Percentiles rank a stretch among this genome's conserved stretches.
Conservation (phyloP, 2,329 filamentous ascomycete genomes). For the Cadophora gregata region DNA sequence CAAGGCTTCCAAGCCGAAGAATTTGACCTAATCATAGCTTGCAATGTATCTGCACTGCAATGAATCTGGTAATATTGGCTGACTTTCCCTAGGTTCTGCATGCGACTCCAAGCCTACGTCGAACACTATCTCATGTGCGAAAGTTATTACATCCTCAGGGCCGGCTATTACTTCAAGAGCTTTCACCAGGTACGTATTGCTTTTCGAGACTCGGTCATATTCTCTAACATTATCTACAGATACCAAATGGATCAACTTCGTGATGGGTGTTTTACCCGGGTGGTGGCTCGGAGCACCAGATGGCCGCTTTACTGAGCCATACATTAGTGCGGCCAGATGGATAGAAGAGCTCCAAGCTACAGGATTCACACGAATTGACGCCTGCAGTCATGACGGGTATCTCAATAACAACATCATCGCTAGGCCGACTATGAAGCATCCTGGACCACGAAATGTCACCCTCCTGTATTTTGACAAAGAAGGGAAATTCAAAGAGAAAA, state of each 20-base stretch:
- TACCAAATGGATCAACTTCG: background rate
- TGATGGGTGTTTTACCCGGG: background rate
- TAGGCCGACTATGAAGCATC: background rate
- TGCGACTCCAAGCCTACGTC: background rate
- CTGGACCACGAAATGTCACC: no score
- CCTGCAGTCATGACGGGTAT: background rate
- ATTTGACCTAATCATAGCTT: slow-evolving; percentile 36
- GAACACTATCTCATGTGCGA: slow-evolving; percentile 3
- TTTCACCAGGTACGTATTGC: background rate
- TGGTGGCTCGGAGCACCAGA: background rate
- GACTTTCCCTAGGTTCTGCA: slow-evolving; percentile 12
- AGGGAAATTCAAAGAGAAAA: no score
- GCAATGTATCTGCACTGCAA: slow-evolving; percentile 23
- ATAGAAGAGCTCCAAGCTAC: background rate
- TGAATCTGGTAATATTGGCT: no score
- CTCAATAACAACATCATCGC: background rate
- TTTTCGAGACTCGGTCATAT: no score
- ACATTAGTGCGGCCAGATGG: background rate
- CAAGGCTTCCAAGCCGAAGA: slow-evolving; percentile 30
- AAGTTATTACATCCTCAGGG: slow-evolving; percentile 30
- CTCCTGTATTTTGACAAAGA: no score
- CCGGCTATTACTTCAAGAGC: slow-evolving; percentile 29
- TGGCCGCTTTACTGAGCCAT: background rate
- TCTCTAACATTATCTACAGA: background rate
- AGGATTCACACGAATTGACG: background rate